Conservation (phyloP, 192 early-diverging fungal genomes). For the Rhizophagus clarus region DNA sequence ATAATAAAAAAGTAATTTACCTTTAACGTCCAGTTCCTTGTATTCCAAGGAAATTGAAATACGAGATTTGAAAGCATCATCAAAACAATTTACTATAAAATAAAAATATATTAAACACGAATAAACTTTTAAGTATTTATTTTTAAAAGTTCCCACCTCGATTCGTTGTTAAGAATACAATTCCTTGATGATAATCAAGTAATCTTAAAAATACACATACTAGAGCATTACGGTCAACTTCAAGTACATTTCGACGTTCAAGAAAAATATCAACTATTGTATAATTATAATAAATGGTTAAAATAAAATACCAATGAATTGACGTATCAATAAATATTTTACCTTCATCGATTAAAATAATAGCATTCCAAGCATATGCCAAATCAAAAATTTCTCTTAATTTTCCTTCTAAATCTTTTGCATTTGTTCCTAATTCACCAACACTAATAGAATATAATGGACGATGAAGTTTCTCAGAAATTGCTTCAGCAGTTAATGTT, state of each 20-base stretch:
- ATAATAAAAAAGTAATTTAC: no score
- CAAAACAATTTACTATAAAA: slow-evolving; percentile 39
- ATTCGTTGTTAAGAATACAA: slow-evolving; percentile 66
- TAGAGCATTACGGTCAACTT: slow-evolving; percentile 57
- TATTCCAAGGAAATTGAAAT: slow-evolving; percentile 57
- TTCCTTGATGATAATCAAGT: slow-evolving; percentile 64
- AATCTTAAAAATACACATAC: slow-evolving; percentile 60
- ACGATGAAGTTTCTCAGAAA: slow-evolving; percentile 53
- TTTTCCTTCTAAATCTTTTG: slow-evolving; percentile 53
- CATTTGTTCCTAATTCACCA: slow-evolving; percentile 60
- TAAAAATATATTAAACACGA: no score
- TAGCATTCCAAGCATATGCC: slow-evolving; percentile 53
- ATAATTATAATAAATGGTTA: slow-evolving; percentile 4
- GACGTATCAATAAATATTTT: not conserved
- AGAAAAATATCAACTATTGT: slow-evolving; percentile 55
- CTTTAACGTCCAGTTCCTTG: slow-evolving; percentile 35
- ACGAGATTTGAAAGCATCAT: slow-evolving; percentile 54
- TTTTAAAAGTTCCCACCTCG: slow-evolving; percentile 41
- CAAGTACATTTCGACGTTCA: slow-evolving; percentile 48
- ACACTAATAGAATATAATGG: slow-evolving; percentile 63
- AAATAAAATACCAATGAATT: no score
- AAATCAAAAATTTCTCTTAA: slow-evolving; percentile 53
- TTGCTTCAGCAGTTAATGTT: slow-evolving; percentile 64
- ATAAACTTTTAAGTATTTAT: no score
- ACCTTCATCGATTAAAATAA: slow-evolving; percentile 52